Percentiles rank a stretch among this genome's conserved stretches.
phyloP scores from a whole-genome alignment of 2,329 filamentous ascomycete genomes.

The Neofusicoccum sp. region DNA sequence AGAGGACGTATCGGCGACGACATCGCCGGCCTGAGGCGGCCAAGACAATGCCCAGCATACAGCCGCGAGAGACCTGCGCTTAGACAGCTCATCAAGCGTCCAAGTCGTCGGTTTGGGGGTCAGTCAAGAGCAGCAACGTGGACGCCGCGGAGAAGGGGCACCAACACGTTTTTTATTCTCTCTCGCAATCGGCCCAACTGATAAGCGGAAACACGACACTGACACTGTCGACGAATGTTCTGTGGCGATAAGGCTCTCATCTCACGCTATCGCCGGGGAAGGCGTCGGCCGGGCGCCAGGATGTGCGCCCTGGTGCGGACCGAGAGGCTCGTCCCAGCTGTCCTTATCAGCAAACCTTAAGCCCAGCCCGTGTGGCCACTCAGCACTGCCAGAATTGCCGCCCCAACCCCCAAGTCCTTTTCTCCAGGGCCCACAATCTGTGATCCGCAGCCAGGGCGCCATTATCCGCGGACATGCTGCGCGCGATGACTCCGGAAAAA shows the following conservation, averaged over 20 bases:
- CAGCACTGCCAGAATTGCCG: not conserved
- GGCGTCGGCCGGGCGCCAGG: not conserved
- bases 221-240: not conserved
- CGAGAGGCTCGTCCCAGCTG: not conserved
- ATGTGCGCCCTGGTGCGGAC: not conserved
- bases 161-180: not conserved
- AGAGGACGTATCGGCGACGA: not conserved
- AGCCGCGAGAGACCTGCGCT: not conserved
- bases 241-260: not conserved
- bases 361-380: not conserved
- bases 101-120: no score
- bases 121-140: not conserved
- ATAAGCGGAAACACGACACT: conserved; percentile 10
- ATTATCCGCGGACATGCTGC: conserved; percentile 4
- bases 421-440: conserved; percentile 1
- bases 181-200: conserved; percentile 1
- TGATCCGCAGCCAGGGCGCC: conserved; percentile 1
- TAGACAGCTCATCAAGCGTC: not conserved
- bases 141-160: conserved; percentile 16
- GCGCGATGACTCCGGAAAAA: not conserved
- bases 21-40: not conserved
- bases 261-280: not conserved
- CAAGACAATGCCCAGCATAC: not conserved
- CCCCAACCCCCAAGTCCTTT: not conserved
- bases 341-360: not conserved